Base-by-base conservation (phyloP, 2,329 filamentous ascomycete genomes). In the Colletotrichum sp. region DNA sequence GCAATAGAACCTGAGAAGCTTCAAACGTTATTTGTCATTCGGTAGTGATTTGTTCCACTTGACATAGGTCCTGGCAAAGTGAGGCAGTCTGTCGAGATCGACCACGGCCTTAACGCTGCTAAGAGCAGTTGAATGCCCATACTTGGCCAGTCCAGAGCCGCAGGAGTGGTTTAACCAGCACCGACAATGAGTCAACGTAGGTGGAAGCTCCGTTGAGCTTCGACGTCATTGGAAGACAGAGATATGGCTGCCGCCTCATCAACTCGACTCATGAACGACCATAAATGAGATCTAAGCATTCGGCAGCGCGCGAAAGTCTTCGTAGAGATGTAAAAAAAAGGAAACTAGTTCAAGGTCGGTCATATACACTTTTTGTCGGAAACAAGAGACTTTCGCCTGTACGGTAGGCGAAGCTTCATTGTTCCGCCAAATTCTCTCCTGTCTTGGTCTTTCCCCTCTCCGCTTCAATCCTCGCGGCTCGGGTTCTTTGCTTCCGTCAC, bases 281-380 rank as follows among this genome's bases (percentile, higher is more conserved):
- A 39, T 39, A 18, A 39, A 39, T 71, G 70, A 64, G 74, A 39
- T 74, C 77, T 72, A 74, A 34, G 71, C 72, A 73, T 73, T 71
- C 76, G 66, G 52, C 57, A 62, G 67, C 66, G 32, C 62, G 57
- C 68, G 34, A 70, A 77, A 72, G 69, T 67, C 82, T 80, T 80
- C 78, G 77, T 77, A 71, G 72, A 67, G 71, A 77, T 59, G 16
- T 76, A 71, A 67, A 68, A 78, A 78, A 79, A 78, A 77, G 62
- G 69, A 80, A 73, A 80, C 81, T 76, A 74, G 64, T 74, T 74
- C 69, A 69, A 72, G 59, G 64, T 59, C 59, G 66, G 81, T 79
- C 80, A 84, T 84, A 75, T 82, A 83, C 81, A 84, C 78, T 77
- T 79, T 79, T 77, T 36, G 44, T 12, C 52, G 39, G 52, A 59